Base-by-base conservation (phyloP, 2,329 filamentous ascomycete species). In the Phaeophleospora eucalypticola region DNA sequence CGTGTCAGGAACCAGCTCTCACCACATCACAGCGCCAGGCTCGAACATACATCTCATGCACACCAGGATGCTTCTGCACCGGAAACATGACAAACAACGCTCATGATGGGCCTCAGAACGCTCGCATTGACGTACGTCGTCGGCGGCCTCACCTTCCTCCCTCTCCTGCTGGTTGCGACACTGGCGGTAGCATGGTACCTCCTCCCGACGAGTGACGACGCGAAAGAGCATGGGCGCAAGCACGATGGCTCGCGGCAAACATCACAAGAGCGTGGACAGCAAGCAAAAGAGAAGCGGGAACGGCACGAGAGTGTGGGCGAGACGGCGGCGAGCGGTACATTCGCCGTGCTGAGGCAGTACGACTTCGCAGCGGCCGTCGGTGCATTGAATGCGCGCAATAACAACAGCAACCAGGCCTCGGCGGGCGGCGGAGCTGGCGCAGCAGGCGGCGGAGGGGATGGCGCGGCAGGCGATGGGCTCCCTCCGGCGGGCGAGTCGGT, bases 91-190 rank as follows among this genome's bases (percentile, higher is more conserved):
- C 24, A 29, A 29, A 12, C 24, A 12, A 29, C 7, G 24, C 24
- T 29, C 49, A 57, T 52, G 43, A 67, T 68, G 61, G 61, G 58
- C 49, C 63, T 78, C 61, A 65, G 63, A 54, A 69, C 68, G 58
- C 82, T 91, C 63, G 73, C 94, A 56, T 68, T 86, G 63, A 78
- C 86, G 66, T 96, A 95, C 75, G 66, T 95, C 56, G 71, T 95
- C 49, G 90, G 90, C 68, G 91, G 90, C 61, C 67, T 96, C 63
- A 95, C 90, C 48, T 91, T 96, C 65, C 65, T 95, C 48, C 90
- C 90, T 21, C 73, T 95, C 3, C 60, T 89, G 49, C 53, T 90
- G 43, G 64, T 71, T 37, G 68, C 78, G 39, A 59, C 87, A 46
- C 63, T 90, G 43, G 64, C 81, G 27, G 81, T 89, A 66, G 81